A percentile compares a stretch with the other conserved stretches of the same genome.
These are phyloP conservation scores for Aspergillus arachidicola DNA, from an alignment of 2,329 filamentous ascomycete species.

Conservation along the genomic window DNA sequence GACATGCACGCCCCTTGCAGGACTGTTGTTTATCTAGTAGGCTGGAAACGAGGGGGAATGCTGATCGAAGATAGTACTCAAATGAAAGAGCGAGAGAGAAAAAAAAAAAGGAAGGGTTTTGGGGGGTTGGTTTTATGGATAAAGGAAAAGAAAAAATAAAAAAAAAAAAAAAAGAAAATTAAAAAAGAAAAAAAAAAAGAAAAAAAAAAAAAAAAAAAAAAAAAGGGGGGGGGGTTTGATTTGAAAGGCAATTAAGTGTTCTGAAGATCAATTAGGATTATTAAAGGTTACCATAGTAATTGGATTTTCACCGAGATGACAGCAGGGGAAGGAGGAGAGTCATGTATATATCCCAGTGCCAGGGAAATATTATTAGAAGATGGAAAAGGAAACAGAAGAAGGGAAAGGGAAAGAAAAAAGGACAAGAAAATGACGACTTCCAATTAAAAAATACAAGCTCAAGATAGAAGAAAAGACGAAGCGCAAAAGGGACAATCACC, in stretches of 20 bases:
- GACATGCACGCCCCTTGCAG: constrained; percentile 22
- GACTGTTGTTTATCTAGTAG: constrained; percentile 16
- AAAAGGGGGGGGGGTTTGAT: neutral
- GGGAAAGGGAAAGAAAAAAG: neutral
- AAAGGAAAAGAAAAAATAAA: too few relatives aligned
- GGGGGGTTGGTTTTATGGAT: too few relatives aligned
- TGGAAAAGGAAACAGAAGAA: constrained; percentile 2
- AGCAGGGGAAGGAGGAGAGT: constrained; percentile 1
- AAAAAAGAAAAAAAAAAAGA: neutral
- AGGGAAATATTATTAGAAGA: constrained; percentile 9
- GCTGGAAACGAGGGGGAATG: constrained; percentile 17
- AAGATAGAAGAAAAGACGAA: constrained; percentile 2
- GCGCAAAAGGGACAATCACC: neutral
- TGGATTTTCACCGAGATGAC: neutral
- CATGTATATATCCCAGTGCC: constrained; percentile 2
- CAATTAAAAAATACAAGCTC: neutral
- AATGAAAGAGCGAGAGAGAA: neutral
- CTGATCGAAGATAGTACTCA: neutral
- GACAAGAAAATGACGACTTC: constrained; percentile 1
- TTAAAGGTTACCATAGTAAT: neutral
- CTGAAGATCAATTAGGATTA: neutral
- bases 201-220: neutral
- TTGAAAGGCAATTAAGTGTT: neutral
- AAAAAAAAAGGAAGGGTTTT: too few relatives aligned
- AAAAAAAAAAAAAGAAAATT: too few relatives aligned